Conservation (phyloP, 2,329 filamentous ascomycete species). For the Salinomyces thailandicus region DNA sequence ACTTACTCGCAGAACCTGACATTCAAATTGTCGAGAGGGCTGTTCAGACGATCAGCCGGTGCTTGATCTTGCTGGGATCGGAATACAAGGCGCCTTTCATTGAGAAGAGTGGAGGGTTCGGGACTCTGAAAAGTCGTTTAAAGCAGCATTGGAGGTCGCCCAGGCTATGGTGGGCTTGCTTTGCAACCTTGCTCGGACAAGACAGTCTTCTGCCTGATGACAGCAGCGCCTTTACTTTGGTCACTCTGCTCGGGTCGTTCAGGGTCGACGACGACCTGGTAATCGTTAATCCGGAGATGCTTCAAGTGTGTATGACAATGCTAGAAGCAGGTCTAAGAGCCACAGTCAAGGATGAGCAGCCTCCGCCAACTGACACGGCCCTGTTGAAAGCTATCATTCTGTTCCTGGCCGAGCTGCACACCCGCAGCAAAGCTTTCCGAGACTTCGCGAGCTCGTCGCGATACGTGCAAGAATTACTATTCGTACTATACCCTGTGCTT, state of each 20-base stretch:
- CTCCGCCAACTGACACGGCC: slow-evolving; percentile 39
- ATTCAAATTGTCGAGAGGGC: slow-evolving; percentile 71
- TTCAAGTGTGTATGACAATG: slow-evolving; percentile 76
- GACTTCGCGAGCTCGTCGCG: slow-evolving; percentile 73
- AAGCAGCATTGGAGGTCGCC: slow-evolving; percentile 83
- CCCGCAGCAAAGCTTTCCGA: slow-evolving; percentile 64
- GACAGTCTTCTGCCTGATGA: slow-evolving; percentile 63
- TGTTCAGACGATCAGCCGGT: slow-evolving; percentile 69
- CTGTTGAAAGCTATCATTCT: slow-evolving; percentile 67
- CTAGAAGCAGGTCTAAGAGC: slow-evolving; percentile 73
- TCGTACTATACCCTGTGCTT: slow-evolving; percentile 74
- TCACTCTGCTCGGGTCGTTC: slow-evolving; percentile 64
- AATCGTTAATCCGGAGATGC: slow-evolving; percentile 64
- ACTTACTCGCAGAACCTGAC: slow-evolving; percentile 79
- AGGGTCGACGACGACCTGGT: slow-evolving; percentile 45
- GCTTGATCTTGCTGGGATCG: slow-evolving; percentile 72
- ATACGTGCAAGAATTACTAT: slow-evolving; percentile 69
- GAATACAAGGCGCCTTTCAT: slow-evolving; percentile 78
- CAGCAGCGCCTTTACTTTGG: slow-evolving; percentile 62
- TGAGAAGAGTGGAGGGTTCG: slow-evolving; percentile 77
- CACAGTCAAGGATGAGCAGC: slow-evolving; percentile 47
- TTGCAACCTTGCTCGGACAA: slow-evolving; percentile 76
- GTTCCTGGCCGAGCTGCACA: slow-evolving; percentile 69
- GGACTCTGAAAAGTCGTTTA: slow-evolving; percentile 70
- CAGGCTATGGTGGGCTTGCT: slow-evolving; percentile 75